Base-by-base conservation (phyloP, 2,329 filamentous ascomycete species). In the Fusarium sp. region DNA sequence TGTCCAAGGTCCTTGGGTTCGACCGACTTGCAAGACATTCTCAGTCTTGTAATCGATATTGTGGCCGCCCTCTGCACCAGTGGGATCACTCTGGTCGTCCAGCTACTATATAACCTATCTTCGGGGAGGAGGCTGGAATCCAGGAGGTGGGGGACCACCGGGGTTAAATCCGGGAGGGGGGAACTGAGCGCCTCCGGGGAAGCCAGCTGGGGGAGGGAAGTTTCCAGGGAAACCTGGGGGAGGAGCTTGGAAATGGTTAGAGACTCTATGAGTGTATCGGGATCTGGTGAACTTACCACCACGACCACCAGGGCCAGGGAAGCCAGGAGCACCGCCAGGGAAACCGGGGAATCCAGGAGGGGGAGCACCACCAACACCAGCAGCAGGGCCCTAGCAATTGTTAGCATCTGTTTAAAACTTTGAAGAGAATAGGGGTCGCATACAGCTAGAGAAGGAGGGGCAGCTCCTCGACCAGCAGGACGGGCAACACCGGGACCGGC, bases 401-500 rank as follows among this genome's bases (percentile, higher is more conserved):
- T 77, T 59, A 79, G 74, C 37, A 53, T 19, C 23, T 21, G 12
- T 23, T 42, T 13, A 53, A 37, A 8, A 43, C 46, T 21, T 13
- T 55, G 3, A 53, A 26, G 10, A 25, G 10, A 30, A 13, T 23
- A 63, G 41, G 52, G 11, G 39, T 23, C 43, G 54, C 85, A 71
- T 82, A 89, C 94, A 75, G 93, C 93, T 70, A 98, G 86, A 57
- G 94, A 94, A 25, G 81, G 79, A 75, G 95, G 88, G 31, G 93
- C 79, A 66, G 87, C 84, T 71, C 96, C 96, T 81, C 96, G 89
- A 74, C 96, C 96, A 76, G 94, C 94, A 74, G 96, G 94, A 78
- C 94, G 91, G 70, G 93, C 91, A 72, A 98, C 93, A 76, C 96
- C 96, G 69, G 94, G 93, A 51, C 96, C 96, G 73, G 93, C 89